phyloP scores from a whole-genome alignment of 495 filamentous ascomycete species.

The Corynascus novoguineensis region DNA sequence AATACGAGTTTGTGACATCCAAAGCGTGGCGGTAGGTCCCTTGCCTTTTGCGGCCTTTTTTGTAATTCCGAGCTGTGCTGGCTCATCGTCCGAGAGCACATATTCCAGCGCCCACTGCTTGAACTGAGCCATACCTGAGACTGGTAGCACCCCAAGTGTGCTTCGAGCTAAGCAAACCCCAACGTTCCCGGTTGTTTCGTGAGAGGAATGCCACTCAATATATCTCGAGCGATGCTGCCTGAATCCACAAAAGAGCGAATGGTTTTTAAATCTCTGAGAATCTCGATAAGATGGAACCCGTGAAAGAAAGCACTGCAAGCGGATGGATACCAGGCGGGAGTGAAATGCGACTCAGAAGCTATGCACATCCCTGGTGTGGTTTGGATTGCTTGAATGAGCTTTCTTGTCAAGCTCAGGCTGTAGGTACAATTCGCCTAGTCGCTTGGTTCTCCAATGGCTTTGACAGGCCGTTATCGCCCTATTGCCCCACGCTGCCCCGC shows the following conservation, averaged over 20 bases:
- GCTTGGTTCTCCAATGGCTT: neutral
- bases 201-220: too few relatives aligned
- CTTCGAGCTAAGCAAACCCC: neutral
- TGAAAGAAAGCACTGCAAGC: neutral
- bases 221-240: too few relatives aligned
- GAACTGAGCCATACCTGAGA: conserved; percentile 37
- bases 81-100: conserved; percentile 43
- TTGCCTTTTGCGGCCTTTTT: conserved; percentile 39
- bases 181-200: too few relatives aligned
- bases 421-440: neutral
- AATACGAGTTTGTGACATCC: neutral
- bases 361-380: too few relatives aligned
- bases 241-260: too few relatives aligned
- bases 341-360: too few relatives aligned
- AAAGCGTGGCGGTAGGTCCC: neutral
- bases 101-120: conserved; percentile 45
- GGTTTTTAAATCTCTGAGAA: too few relatives aligned
- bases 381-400: too few relatives aligned
- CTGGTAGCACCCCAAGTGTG: neutral
- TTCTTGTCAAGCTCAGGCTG: neutral
- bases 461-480: conserved; percentile 22
- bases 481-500: conserved; percentile 21
- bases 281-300: neutral
- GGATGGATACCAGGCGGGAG: neutral
- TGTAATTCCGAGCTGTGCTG: conserved; percentile 29